phyloP scores from a whole-genome alignment of 1,139 yeast species.

The Yamadazyma jaroonii region DNA sequence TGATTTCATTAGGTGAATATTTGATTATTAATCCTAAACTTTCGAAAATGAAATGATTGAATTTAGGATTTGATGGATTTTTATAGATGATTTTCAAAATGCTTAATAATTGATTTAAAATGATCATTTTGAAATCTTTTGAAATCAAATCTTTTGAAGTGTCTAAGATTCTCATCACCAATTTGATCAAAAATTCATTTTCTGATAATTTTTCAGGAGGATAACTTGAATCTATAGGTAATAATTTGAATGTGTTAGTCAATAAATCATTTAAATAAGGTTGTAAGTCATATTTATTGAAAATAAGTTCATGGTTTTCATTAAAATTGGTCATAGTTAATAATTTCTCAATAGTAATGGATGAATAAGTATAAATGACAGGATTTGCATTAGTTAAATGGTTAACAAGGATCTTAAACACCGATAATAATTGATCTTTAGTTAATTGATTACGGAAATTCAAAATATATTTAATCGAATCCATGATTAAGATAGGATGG shows the following conservation, averaged over 20 bases:
- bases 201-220: constrained; percentile 89
- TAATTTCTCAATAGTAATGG: constrained; percentile 88
- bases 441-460: constrained; percentile 91
- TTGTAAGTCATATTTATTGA: constrained; percentile 67
- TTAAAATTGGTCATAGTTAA: constrained; percentile 67
- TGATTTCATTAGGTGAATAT: constrained; percentile 32
- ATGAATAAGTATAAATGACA: constrained; percentile 89
- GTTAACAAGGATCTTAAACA: constrained; percentile 75
- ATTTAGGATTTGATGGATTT: constrained; percentile 94
- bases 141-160: constrained; percentile 65
- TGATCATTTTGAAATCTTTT: constrained; percentile 37
- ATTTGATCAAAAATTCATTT: constrained; percentile 88
- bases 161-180: constrained; percentile 78
- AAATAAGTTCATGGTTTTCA: constrained; percentile 50
- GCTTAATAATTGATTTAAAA: constrained; percentile 63
- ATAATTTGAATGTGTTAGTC: constrained; percentile 62
- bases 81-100: constrained; percentile 71
- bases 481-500: constrained; percentile 80
- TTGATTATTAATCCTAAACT: constrained; percentile 75
- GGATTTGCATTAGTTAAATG: constrained; percentile 65
- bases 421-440: constrained; percentile 73
- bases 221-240: constrained; percentile 32
- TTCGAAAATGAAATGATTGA: constrained; percentile 89
- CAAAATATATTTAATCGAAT: constrained; percentile 88
- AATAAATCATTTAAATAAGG: constrained; percentile 51